phyloP scores from a whole-genome alignment of 164 flowering plant genomes.

The Berberis vulgaris region DNA sequence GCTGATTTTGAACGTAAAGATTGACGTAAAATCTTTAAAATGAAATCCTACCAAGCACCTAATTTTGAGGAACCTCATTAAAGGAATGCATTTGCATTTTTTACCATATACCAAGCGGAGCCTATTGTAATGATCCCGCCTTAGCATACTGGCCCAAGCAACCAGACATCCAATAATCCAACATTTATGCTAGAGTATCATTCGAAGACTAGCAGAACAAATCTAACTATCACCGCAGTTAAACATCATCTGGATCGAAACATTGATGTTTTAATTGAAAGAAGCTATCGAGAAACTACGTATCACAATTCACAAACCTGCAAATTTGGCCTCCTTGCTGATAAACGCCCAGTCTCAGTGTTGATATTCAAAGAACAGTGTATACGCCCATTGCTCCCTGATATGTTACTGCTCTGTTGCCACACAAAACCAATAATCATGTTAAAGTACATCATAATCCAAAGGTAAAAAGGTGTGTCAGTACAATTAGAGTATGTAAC shows the following conservation, averaged over 20 bases:
- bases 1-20: too few species aligned
- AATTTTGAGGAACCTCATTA: too few species aligned
- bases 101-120: too few species aligned
- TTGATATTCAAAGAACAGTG: slow-evolving; percentile 97
- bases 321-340: slow-evolving; percentile 35
- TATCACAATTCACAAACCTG: background rate
- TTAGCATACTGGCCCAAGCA: background rate
- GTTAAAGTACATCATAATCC: background rate
- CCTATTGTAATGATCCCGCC: background rate
- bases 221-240: too few species aligned
- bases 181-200: background rate
- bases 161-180: background rate
- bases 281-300: background rate
- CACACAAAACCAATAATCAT: slow-evolving; percentile 1
- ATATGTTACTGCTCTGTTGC: slow-evolving; percentile 59
- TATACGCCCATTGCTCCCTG: slow-evolving; percentile 76
- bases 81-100: too few species aligned
- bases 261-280: too few species aligned
- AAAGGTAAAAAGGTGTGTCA: background rate
- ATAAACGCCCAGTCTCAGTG: slow-evolving; percentile 98
- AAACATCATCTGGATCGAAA: too few species aligned
- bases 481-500: too few species aligned
- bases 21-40: too few species aligned
- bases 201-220: too few species aligned
- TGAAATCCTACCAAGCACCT: too few species aligned